phyloP scores from a whole-genome alignment of 768 basidiomycete species.

The Chlorophyllum brunneum region DNA sequence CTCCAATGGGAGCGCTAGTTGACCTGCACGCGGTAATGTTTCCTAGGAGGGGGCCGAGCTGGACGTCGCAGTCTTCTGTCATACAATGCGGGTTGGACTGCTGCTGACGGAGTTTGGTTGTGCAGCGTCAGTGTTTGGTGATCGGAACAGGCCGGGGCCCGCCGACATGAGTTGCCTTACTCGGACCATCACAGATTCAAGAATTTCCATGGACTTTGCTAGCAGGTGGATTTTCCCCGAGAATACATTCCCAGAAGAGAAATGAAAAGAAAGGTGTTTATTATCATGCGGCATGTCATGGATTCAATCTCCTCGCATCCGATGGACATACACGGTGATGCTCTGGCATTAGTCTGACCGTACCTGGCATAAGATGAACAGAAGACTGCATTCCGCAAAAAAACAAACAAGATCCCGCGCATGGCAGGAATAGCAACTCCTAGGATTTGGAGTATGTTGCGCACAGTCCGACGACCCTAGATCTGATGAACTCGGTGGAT shows the following conservation, averaged over 20 bases:
- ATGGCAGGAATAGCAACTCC: slow-evolving; percentile 34
- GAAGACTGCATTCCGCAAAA: slow-evolving; percentile 23
- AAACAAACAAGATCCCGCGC: slow-evolving; percentile 40
- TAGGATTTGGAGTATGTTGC: slow-evolving; percentile 39
- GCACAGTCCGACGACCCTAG: slow-evolving; percentile 60
- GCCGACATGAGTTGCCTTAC: slow-evolving; percentile 16
- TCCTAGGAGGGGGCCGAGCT: background rate
- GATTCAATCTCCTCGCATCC: slow-evolving; percentile 11
- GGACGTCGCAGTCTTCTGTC: background rate
- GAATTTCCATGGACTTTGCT: slow-evolving; percentile 9
- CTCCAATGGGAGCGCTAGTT: background rate
- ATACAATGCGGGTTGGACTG: background rate
- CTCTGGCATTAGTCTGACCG: slow-evolving; percentile 23
- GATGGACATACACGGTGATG: slow-evolving; percentile 14
- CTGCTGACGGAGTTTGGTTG: slow-evolving; percentile 9
- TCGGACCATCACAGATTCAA: slow-evolving; percentile 10
- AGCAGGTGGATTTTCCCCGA: slow-evolving; percentile 9
- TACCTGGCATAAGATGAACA: slow-evolving; percentile 37
- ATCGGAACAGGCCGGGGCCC: slow-evolving; percentile 36
- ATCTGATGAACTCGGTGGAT: slow-evolving; percentile 63
- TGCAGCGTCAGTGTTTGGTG: slow-evolving; percentile 15
- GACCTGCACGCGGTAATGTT: background rate
- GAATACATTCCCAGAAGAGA: slow-evolving; percentile 1
- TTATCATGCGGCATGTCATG: background rate
- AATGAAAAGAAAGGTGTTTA: slow-evolving; percentile 5